Conservation (phyloP, 805 yeast genomes). For the Yarrowia phangngaensis region DNA sequence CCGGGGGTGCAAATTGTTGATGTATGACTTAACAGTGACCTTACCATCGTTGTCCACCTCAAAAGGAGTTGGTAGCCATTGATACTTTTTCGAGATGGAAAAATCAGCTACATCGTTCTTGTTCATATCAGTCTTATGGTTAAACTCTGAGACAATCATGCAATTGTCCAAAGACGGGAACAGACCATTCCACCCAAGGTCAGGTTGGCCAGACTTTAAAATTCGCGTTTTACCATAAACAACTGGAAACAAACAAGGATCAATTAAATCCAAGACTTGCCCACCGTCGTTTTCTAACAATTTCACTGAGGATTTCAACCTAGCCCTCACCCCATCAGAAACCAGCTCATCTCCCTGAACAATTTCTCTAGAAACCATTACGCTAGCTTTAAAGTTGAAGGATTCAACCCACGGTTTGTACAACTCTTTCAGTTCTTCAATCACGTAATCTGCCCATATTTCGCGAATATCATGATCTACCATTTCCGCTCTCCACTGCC, state of each 20-base stretch:
- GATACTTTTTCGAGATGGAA: constrained; percentile 36
- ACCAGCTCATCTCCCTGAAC: constrained; percentile 34
- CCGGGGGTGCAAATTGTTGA: constrained; percentile 44
- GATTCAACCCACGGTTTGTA: constrained; percentile 29
- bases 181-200: not conserved
- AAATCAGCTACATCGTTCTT: constrained; percentile 14
- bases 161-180: constrained; percentile 10
- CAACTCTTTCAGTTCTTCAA: constrained; percentile 40
- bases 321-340: constrained; percentile 23
- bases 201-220: constrained; percentile 2
- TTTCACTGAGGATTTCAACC: constrained; percentile 28
- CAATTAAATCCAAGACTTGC: constrained; percentile 43
- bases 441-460: constrained; percentile 35
- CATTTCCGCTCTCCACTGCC: constrained; percentile 38
- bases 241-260: constrained; percentile 44
- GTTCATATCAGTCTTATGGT: constrained; percentile 1
- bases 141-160: not conserved
- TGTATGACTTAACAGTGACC: constrained; percentile 40
- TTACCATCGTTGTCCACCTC: constrained; percentile 27
- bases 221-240: constrained; percentile 35
- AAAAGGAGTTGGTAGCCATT: constrained; percentile 43
- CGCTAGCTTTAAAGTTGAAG: constrained; percentile 29
- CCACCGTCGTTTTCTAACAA: constrained; percentile 31
- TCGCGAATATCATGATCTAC: constrained; percentile 29
- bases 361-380: constrained; percentile 34